Base-by-base conservation (phyloP, 2,329 filamentous ascomycete genomes). In the Ilyonectria destructans region DNA sequence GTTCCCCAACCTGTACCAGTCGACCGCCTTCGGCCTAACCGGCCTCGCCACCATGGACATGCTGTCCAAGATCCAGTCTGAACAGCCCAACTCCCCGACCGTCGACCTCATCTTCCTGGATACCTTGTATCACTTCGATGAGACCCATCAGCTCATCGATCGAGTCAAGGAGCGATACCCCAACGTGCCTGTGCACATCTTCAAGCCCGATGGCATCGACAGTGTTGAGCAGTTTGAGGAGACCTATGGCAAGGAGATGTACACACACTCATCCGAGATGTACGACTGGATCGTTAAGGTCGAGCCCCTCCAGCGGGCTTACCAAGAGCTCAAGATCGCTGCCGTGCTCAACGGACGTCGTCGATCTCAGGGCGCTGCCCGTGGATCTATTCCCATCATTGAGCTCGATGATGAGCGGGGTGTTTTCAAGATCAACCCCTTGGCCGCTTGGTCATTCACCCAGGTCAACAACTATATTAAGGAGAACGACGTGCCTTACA, bases 271-370 rank as follows among this genome's bases (percentile, higher is more conserved):
- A 72, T 89, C 95, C 57, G 93, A 98, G 78, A 89, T 96, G 77
- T 99, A 99, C 83, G 96, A 99, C 87, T 98, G 94, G 88, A 87
- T 96, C 70, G 96, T 95, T 84, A 99, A 99, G 86, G 96, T 99
- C 56, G 96, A 99, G 86, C 96, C 96, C 17, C 94, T 95, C 62
- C 92, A 97, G 83, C 91, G 96, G 69, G 94, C 96, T 7, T 98
- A 98, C 83, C 86, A 91, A 19, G 92, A 97, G 71, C 89, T 98
- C 67, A 90, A 93, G 77, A 95, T 98, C 64, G 92, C 93, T 65
- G 96, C 96, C 60, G 93, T 98, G 59, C 87, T 99, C 72, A 99
- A 96, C 52, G 96, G 96, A 60, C 94, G 96, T 67, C 90, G 96
- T 69, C 91, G 94, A 74, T 97, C 94, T 71, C 96, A 99, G 83